These are phyloP conservation scores for Ramaria rubella DNA, from an alignment of 768 basidiomycete species.

Conservation along the genomic window DNA sequence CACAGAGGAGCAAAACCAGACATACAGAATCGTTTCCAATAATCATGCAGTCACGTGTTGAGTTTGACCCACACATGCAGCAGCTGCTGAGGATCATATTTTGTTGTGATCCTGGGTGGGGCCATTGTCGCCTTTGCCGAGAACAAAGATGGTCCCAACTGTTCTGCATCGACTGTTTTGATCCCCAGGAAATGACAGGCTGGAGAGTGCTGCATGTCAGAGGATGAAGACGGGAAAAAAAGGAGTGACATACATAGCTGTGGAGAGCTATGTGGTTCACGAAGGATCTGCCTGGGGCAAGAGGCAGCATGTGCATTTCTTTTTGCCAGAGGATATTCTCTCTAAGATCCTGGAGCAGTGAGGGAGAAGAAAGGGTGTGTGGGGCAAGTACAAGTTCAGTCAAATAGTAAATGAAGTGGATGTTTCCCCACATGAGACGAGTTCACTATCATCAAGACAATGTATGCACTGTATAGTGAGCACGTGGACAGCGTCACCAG, in stretches of 20 bases:
- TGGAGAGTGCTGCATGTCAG: too few species aligned
- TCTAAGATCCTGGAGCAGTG: constrained; percentile 54
- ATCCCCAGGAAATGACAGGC: constrained; percentile 35
- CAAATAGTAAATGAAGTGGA: too few species aligned
- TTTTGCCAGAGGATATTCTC: constrained; percentile 70
- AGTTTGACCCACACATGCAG: constrained; percentile 79
- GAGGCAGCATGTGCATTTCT: constrained; percentile 51
- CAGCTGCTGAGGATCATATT: constrained; percentile 49
- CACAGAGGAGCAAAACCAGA: constrained; percentile 11
- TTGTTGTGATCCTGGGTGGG: constrained; percentile 49
- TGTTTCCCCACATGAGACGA: too few species aligned
- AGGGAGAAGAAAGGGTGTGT: too few species aligned
- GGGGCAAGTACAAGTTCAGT: too few species aligned
- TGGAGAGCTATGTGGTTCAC: constrained; percentile 60
- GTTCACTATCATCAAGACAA: not conserved
- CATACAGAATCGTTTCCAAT: constrained; percentile 41
- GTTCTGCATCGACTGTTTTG: constrained; percentile 15
- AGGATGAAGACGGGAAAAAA: not conserved
- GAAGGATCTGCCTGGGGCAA: constrained; percentile 44
- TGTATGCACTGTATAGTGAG: constrained; percentile 51
- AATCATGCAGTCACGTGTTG: constrained; percentile 59
- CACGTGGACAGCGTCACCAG: constrained; percentile 47
- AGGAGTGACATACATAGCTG: constrained; percentile 42
- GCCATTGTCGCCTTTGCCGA: constrained; percentile 35
- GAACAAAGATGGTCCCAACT: not conserved